Percentiles rank a stretch among this genome's conserved stretches.
These are phyloP conservation scores for Lactarius vividus DNA, from an alignment of 768 basidiomycete species.

Conservation along the genomic window DNA sequence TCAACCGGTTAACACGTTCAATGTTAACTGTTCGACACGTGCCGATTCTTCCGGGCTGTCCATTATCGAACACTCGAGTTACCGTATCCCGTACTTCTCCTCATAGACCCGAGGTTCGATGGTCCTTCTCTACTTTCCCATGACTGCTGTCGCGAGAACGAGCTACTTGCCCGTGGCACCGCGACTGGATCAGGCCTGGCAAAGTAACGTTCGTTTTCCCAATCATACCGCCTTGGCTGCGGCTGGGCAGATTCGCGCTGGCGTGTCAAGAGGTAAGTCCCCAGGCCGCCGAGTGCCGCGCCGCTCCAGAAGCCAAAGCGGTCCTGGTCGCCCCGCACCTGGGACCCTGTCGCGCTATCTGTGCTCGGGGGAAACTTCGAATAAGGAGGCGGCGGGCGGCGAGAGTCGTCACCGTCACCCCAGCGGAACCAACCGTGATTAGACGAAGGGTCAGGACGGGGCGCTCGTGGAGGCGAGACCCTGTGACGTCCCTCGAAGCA, in stretches of 20 bases:
- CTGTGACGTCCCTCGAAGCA: constrained; percentile 41
- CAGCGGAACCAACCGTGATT: constrained; percentile 54
- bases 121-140: constrained; percentile 59
- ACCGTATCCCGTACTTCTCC: constrained; percentile 77
- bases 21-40: background rate
- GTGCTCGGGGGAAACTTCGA: constrained; percentile 31
- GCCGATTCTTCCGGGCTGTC: background rate
- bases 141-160: constrained; percentile 13
- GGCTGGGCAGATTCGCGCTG: constrained; percentile 29
- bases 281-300: constrained; percentile 67
- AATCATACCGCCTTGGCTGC: constrained; percentile 48
- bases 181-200: constrained; percentile 30
- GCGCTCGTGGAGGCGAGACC: constrained; percentile 34
- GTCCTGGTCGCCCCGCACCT: background rate
- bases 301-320: constrained; percentile 85
- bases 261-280: constrained; percentile 50
- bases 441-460: constrained; percentile 32
- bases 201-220: constrained; percentile 47
- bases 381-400: constrained; percentile 52
- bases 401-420: constrained; percentile 35
- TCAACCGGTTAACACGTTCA: too few species aligned
- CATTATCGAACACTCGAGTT: constrained; percentile 69
- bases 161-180: constrained; percentile 28
- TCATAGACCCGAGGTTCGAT: constrained; percentile 66
- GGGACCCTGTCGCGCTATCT: constrained; percentile 40